A percentile compares a stretch with the other conserved stretches of the same genome.
Conservation (phyloP, 1,139 yeast species). For the Sugiyamaella castrensis region DNA sequence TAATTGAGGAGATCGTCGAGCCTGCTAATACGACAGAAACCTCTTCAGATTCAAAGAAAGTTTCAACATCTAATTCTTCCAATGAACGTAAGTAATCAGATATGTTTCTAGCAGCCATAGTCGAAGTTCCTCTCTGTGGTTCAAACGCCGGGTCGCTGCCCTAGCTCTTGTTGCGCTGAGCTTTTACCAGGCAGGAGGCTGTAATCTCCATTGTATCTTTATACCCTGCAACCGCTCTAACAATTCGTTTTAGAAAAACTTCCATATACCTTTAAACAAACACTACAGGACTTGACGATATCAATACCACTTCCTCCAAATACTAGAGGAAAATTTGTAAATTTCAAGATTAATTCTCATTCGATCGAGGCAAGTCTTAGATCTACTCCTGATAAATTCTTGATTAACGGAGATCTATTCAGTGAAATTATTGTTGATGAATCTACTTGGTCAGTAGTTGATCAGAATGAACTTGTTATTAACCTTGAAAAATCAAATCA, state of each 20-base stretch:
- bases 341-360: conserved; percentile 30
- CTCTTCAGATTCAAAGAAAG: too few species aligned
- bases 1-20: too few species aligned
- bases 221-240: not conserved
- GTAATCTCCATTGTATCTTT: too few species aligned
- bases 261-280: conserved; percentile 40
- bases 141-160: too few species aligned
- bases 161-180: too few species aligned
- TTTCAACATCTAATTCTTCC: too few species aligned
- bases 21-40: too few species aligned
- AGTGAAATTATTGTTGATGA: conserved; percentile 38
- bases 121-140: too few species aligned
- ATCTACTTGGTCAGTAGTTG: conserved; percentile 45
- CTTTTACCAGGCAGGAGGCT: too few species aligned
- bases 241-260: not conserved
- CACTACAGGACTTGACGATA: conserved; percentile 43
- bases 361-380: conserved; percentile 32
- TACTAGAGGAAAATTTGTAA: conserved; percentile 39
- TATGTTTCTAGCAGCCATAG: too few species aligned
- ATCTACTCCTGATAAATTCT: conserved; percentile 21
- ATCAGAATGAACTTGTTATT: conserved; percentile 38
- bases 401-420: conserved; percentile 39
- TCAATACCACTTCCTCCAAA: conserved; percentile 35
- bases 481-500: conserved; percentile 41
- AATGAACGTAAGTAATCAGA: too few species aligned